Base-by-base conservation (phyloP, 768 basidiomycete species). In the Amanita brunnescens region DNA sequence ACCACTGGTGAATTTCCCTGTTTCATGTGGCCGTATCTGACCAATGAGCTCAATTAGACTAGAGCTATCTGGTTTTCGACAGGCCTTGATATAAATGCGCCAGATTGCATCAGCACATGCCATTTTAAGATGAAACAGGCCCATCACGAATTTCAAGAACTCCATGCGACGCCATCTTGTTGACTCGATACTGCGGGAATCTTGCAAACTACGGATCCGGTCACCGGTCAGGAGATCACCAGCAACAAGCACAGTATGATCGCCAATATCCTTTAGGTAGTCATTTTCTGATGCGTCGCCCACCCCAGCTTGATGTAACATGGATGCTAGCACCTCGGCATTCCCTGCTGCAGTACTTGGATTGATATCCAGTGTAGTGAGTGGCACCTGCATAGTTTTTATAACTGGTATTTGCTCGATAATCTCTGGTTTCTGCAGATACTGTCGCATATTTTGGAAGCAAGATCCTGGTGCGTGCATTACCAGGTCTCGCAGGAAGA, bases 41-140 rank as follows among this genome's bases (percentile, higher is more conserved):
- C 40, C 54, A 10, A 67, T 54, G 37, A 61, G 56, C 6, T 54
- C 20, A 16, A 65, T 56, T 0, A 68, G 50, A 29, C 57, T 53
- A 14, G 26, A 3, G n/a, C n/a, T n/a, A n/a, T n/a, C n/a, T n/a
- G n/a, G n/a, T n/a, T 47, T 0, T 16, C 16, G 20, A 52, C n/a
- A 54, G 3, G 57, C 48, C 14, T 58, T 26, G 33, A 67, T 62
- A 29, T 55, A 62, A 10, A 59, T 59, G 4, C 59, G n/a, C 58
- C 61, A 67, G 3, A 67, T 53, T 2, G 64, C 66, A 53, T 68
- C 61, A 1, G 60, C 66, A 55, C 59, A 59, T 0, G 67, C 67
- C 67, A 69, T 69, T 45, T 66, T 65, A 42, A 62, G 41, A 41
- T 69, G 67, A 41, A 69, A 69, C 8, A 66, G 54, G 2, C 67